Conservation (phyloP, 2,329 filamentous ascomycete genomes). For the Aspergillus luchuensis region DNA sequence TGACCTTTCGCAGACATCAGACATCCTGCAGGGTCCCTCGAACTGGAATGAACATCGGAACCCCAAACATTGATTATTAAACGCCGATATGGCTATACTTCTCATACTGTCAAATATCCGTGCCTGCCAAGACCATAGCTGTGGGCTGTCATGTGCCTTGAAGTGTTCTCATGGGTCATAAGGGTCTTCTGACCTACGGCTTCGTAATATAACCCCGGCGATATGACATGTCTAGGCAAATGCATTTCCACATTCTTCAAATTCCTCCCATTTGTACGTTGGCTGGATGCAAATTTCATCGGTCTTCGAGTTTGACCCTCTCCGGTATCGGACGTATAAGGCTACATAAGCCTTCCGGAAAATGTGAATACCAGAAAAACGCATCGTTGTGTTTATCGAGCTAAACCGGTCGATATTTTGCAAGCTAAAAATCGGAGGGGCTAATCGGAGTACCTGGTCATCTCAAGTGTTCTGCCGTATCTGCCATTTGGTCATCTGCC, state of each 20-base stretch:
- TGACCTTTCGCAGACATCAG: not conserved
- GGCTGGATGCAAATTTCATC: not conserved
- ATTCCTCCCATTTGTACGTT: not conserved
- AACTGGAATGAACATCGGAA: not conserved
- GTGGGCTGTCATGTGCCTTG: not conserved
- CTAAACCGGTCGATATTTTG: too few species aligned
- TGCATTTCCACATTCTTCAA: not conserved
- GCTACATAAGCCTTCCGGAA: not conserved
- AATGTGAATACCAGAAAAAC: not conserved
- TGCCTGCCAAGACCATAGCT: not conserved
- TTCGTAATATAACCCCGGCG: not conserved
- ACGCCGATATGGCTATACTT: not conserved
- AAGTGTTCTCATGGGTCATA: not conserved
- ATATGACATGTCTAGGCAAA: not conserved
- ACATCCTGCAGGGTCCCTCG: not conserved
- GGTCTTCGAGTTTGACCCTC: not conserved
- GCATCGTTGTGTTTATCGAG: not conserved
- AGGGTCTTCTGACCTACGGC: not conserved
- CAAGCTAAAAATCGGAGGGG: not conserved
- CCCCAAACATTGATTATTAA: not conserved
- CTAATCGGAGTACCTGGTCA: not conserved
- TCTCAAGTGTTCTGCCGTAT: not conserved
- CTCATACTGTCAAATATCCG: not conserved
- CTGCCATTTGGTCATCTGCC: not conserved
- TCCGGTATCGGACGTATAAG: not conserved